Evolutionary conservation across 2,329 filamentous ascomycete species (phyloP).

Genomic region (Pseudogymnoascus sp.): DNA sequence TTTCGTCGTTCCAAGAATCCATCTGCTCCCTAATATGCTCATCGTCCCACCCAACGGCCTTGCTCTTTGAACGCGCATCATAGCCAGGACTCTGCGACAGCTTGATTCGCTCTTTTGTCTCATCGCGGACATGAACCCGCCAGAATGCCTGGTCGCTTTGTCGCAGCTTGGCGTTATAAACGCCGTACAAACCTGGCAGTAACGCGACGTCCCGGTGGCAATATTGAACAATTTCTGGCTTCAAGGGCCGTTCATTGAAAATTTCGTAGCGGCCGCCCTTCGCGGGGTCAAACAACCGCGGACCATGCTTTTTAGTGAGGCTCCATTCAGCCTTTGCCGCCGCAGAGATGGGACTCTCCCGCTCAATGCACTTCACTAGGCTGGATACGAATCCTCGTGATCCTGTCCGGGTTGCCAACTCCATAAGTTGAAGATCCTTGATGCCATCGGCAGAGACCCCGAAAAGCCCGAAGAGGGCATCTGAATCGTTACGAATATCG

Average conservation of each 20-base stretch:
- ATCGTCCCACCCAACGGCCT: constrained; percentile 13
- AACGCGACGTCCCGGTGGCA: constrained; percentile 39
- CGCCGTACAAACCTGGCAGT: constrained; percentile 32
- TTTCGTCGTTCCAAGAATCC: constrained; percentile 14
- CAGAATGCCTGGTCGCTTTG: constrained; percentile 12
- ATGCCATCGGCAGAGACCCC: constrained; percentile 36
- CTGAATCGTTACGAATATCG: constrained; percentile 50
- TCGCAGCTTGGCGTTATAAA: constrained; percentile 23
- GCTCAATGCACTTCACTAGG: constrained; percentile 33
- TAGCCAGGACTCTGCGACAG: constrained; percentile 14
- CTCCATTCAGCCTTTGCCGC: constrained; percentile 24
- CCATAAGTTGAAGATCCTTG: constrained; percentile 49
- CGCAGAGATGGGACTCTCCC: constrained; percentile 16
- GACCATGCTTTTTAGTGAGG: constrained; percentile 31
- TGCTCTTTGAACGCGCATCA: neutral
- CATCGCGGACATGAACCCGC: neutral
- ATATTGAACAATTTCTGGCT: constrained; percentile 34
- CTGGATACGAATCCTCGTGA: constrained; percentile 25
- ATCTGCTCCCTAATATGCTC: constrained; percentile 10
- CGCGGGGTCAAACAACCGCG: constrained; percentile 33
- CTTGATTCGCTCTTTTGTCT: constrained; percentile 16
- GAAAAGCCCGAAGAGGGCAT: constrained; percentile 43
- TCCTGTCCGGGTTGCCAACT: constrained; percentile 32
- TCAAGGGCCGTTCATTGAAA: constrained; percentile 40
- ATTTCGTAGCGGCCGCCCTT: constrained; percentile 38